Evolutionary conservation across 345 rosid genomes (phyloP).

Genomic region (Euphorbia pulcherrima): DNA sequence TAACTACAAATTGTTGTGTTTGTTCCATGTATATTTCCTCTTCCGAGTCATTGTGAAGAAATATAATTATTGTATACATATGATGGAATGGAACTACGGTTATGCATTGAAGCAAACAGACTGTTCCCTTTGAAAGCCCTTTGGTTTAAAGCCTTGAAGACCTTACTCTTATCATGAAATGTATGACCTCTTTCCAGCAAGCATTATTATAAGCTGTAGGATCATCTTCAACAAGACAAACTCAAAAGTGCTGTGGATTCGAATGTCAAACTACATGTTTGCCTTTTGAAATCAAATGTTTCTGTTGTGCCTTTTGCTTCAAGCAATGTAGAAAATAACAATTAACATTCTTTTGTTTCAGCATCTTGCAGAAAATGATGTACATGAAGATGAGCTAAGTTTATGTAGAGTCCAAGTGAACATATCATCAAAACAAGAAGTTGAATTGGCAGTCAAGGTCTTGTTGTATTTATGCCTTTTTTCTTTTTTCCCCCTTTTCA

Average conservation of each 20-base stretch:
- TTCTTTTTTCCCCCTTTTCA: not conserved
- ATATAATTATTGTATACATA: not conserved
- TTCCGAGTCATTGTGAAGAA: not conserved
- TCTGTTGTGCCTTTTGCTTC: not conserved
- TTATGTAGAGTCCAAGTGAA: conserved; percentile 54
- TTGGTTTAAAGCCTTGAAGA: not conserved
- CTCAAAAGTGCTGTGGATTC: not conserved
- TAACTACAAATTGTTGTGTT: too few species aligned
- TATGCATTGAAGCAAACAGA: not conserved
- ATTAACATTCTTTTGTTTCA: conserved; percentile 27
- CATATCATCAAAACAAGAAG: conserved; percentile 44
- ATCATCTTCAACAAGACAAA: not conserved
- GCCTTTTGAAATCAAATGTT: too few species aligned
- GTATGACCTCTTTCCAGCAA: not conserved
- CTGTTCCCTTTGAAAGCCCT: not conserved
- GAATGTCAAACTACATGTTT: not conserved
- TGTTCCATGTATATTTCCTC: too few species aligned
- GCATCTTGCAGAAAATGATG: conserved; percentile 35
- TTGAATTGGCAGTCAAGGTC: conserved; percentile 60
- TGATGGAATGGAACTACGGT: not conserved
- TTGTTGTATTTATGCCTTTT: conserved; percentile 21
- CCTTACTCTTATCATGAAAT: not conserved
- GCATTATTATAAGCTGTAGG: not conserved
- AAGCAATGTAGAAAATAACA: not conserved
- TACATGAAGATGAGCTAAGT: conserved; percentile 35